Evolutionary conservation across 2,329 filamentous ascomycete species (phyloP).

Genomic region (Colletotrichum sp.): DNA sequence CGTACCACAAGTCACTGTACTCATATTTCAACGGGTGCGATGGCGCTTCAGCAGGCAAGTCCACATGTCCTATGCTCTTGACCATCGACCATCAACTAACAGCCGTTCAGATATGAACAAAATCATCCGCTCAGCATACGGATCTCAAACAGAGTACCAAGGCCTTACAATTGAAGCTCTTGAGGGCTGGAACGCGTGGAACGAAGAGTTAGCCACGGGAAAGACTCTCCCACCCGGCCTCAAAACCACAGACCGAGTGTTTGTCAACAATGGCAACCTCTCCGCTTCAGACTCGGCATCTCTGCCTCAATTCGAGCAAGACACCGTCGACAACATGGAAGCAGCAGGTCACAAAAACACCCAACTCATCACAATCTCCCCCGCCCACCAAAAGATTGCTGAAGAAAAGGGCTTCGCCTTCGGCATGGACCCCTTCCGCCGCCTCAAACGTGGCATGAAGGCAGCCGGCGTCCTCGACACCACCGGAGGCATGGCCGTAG

Average conservation of each 20-base stretch:
- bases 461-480: constrained; percentile 47
- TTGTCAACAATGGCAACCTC: constrained; percentile 40
- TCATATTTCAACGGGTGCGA: constrained; percentile 45
- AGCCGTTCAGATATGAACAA: constrained; percentile 43
- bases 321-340: constrained; percentile 39
- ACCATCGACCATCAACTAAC: neutral
- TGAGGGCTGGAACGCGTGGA: constrained; percentile 48
- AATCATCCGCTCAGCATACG: constrained; percentile 46
- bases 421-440: constrained; percentile 41
- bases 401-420: constrained; percentile 29
- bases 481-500: constrained; percentile 48
- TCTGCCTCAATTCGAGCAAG: constrained; percentile 37
- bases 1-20: constrained; percentile 43
- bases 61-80: neutral
- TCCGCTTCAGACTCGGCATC: constrained; percentile 26
- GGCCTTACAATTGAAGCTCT: constrained; percentile 47
- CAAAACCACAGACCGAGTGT: constrained; percentile 38
- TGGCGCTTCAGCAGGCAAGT: constrained; percentile 44
- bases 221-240: constrained; percentile 39
- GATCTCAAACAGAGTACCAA: constrained; percentile 49
- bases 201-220: constrained; percentile 37
- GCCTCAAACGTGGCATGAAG: constrained; percentile 28
- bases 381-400: constrained; percentile 30
- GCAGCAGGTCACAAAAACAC: constrained; percentile 34
- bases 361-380: constrained; percentile 37